Percentiles rank a stretch among this genome's conserved stretches.
These are phyloP conservation scores for Ceratobasidium sp. DNA, from an alignment of 1,284 basidiomycete genomes.

Conservation along the genomic window DNA sequence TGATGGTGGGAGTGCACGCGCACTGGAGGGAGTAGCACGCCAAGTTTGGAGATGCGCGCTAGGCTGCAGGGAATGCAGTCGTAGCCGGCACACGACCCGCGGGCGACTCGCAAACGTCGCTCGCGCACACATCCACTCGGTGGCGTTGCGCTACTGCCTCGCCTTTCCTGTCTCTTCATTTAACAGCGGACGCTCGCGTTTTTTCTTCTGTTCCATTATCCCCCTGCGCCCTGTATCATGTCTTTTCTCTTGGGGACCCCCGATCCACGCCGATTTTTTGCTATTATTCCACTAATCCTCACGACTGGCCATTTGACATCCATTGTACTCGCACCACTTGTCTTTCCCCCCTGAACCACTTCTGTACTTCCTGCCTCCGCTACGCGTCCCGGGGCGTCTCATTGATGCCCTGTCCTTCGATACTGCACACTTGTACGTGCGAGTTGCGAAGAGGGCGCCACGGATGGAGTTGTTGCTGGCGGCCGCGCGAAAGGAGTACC, in stretches of 20 bases:
- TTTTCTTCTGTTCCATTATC: conserved; percentile 1
- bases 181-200: conserved; percentile 34
- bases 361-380: conserved; percentile 6
- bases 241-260: conserved; percentile 5
- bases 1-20: conserved; percentile 8
- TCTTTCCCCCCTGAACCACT: neutral
- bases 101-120: neutral
- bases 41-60: neutral
- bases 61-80: neutral
- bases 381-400: conserved; percentile 11
- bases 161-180: neutral
- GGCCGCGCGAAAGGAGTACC: neutral
- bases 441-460: conserved; percentile 33
- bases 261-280: conserved; percentile 32
- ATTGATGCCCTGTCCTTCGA: conserved; percentile 30
- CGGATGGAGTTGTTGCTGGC: conserved; percentile 9
- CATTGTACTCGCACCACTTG: conserved; percentile 1
- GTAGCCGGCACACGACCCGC: neutral
- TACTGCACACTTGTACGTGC: neutral
- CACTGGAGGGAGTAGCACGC: conserved; percentile 34
- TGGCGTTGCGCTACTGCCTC: neutral
- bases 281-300: conserved; percentile 13
- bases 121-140: neutral
- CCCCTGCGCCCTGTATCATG: conserved; percentile 19
- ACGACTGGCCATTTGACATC: neutral